Evolutionary conservation across 306 rosid species (phyloP).

Genomic region (Senna tora): DNA sequence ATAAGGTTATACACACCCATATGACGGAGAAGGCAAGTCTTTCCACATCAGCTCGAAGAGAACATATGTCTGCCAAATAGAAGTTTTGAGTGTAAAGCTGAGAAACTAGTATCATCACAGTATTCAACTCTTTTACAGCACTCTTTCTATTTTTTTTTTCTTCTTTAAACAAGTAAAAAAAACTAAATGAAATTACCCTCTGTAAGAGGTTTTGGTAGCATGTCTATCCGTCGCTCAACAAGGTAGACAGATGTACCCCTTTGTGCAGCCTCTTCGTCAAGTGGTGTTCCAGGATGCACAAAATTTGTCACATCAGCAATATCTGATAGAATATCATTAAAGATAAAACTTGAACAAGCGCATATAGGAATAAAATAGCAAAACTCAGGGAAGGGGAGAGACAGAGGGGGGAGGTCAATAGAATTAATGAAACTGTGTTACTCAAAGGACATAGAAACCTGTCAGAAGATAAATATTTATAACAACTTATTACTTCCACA

Average conservation of each 20-base stretch:
- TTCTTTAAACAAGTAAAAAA: not conserved
- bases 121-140: not conserved
- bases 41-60: conserved; percentile 98
- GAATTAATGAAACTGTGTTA: conserved; percentile 14
- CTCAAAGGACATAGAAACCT: conserved; percentile 16
- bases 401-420: conserved; percentile 17
- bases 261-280: conserved; percentile 92
- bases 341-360: conserved; percentile 40
- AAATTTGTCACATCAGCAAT: conserved; percentile 98
- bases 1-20: conserved; percentile 67
- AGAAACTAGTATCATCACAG: conserved; percentile 13
- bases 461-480: conserved; percentile 26
- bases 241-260: conserved; percentile 99
- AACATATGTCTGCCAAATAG: conserved; percentile 79
- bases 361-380: conserved; percentile 28
- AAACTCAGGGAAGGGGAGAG: conserved; percentile 10
- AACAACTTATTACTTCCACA: conserved; percentile 19
- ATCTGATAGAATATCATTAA: conserved; percentile 67
- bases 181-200: conserved; percentile 64
- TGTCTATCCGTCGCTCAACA: conserved; percentile 95
- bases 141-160: not conserved
- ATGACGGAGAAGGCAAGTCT: conserved; percentile 96
- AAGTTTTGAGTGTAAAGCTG: conserved; percentile 25
- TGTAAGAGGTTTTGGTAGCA: conserved; percentile 98
- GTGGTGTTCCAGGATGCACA: conserved; percentile 82